Percentiles rank a stretch among this genome's conserved stretches.
These are phyloP conservation scores for Suillus lakei DNA, from an alignment of 768 basidiomycete genomes.

Conservation along the genomic window DNA sequence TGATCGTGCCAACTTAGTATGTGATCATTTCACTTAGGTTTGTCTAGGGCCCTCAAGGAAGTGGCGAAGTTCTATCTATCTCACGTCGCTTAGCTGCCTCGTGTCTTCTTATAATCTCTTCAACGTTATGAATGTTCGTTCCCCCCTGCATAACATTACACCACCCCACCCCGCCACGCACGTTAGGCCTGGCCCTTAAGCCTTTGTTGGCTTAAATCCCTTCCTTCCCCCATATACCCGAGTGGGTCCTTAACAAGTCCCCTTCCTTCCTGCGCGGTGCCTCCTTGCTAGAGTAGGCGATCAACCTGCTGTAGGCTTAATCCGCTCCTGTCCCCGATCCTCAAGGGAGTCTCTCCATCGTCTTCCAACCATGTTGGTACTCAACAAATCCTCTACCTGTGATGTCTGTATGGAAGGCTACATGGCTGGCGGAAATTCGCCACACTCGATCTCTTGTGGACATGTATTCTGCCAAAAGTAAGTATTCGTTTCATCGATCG, in stretches of 20 bases:
- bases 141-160: slow-evolving; percentile 27
- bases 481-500: slow-evolving; percentile 27
- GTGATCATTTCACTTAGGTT: background rate
- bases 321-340: slow-evolving; percentile 18
- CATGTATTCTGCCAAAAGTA: slow-evolving; percentile 67
- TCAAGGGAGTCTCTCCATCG: background rate
- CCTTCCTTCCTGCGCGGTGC: slow-evolving; percentile 9
- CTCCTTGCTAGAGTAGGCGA: background rate
- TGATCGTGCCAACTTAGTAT: slow-evolving; percentile 3
- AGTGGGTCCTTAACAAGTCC: slow-evolving; percentile 42
- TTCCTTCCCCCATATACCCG: slow-evolving; percentile 25
- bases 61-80: slow-evolving; percentile 33
- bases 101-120: slow-evolving; percentile 40
- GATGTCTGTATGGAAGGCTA: slow-evolving; percentile 78
- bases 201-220: slow-evolving; percentile 20
- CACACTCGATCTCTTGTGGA: slow-evolving; percentile 71
- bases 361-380: slow-evolving; percentile 62
- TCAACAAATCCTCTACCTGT: slow-evolving; percentile 68
- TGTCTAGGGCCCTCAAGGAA: slow-evolving; percentile 13
- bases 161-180: slow-evolving; percentile 34
- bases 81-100: slow-evolving; percentile 41
- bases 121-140: slow-evolving; percentile 24
- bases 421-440: slow-evolving; percentile 53
- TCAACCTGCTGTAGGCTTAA: background rate
- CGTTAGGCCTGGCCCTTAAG: slow-evolving; percentile 28